Evolutionary conservation across 164 flowering plant species (phyloP).

Genomic region (Saururus chinensis): DNA sequence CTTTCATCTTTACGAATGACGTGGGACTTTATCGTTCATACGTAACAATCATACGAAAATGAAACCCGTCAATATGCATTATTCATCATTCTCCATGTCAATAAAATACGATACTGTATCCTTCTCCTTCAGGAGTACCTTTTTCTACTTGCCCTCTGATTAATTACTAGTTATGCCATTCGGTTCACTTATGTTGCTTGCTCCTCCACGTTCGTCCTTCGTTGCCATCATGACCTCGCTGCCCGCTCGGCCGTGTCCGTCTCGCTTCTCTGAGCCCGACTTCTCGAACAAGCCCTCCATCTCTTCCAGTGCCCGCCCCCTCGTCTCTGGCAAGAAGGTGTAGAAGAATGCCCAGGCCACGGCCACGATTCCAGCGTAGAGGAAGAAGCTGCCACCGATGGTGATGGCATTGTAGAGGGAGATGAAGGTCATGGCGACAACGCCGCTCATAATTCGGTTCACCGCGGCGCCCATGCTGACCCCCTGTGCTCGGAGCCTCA

Average conservation of each 20-base stretch:
- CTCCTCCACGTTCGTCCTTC: background rate
- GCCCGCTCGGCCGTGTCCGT: no score
- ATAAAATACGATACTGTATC: no score
- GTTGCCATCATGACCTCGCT: background rate
- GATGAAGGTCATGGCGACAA: slow-evolving; percentile 41
- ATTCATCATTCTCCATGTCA: no score
- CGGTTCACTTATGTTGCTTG: no score
- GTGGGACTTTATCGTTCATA: no score
- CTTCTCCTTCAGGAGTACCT: no score
- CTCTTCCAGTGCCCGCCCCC: slow-evolving; percentile 51
- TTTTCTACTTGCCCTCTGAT: no score
- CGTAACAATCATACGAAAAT: no score
- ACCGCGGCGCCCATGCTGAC: slow-evolving; percentile 40
- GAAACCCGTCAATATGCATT: no score
- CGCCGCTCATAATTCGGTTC: slow-evolving; percentile 48
- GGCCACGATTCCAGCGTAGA: slow-evolving; percentile 30
- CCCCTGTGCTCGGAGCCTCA: slow-evolving; percentile 55
- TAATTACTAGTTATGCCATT: no score
- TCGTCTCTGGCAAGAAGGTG: slow-evolving; percentile 51
- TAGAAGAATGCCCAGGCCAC: slow-evolving; percentile 50
- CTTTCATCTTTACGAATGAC: no score
- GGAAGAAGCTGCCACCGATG: slow-evolving; percentile 46
- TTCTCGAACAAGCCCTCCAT: slow-evolving; percentile 34
- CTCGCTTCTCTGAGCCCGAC: background rate
- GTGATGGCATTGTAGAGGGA: slow-evolving; percentile 42